Evolutionary conservation across 2,329 filamentous ascomycete genomes (phyloP).

Genomic region (Setomelanomma holmii): DNA sequence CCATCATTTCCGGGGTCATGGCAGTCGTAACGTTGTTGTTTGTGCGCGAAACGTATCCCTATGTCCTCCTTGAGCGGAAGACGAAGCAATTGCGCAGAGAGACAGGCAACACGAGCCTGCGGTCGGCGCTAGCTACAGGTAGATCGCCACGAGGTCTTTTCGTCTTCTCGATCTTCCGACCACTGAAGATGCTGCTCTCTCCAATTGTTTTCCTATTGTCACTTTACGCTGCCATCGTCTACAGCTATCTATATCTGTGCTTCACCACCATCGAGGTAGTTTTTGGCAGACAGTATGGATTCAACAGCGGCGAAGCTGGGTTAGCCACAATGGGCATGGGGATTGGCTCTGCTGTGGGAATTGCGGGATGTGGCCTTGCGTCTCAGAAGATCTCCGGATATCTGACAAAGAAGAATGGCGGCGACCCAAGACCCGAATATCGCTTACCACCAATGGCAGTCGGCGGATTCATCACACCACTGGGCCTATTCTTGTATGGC

Average conservation of each 20-base stretch:
- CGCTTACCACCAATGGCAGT: constrained; percentile 2
- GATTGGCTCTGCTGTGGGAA: constrained; percentile 22
- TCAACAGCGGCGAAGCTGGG: constrained; percentile 13
- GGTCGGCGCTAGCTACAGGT: constrained; percentile 17
- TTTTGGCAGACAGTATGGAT: constrained; percentile 19
- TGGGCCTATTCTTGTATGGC: constrained; percentile 56
- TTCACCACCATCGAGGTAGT: constrained; percentile 27
- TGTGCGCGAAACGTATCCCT: constrained; percentile 19
- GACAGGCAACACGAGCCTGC: constrained; percentile 36
- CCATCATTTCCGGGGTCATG: constrained; percentile 11
- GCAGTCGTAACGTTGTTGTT: constrained; percentile 42
- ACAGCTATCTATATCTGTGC: constrained; percentile 24
- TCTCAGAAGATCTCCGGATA: not conserved
- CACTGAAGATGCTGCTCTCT: constrained; percentile 33
- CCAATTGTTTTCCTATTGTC: constrained; percentile 27
- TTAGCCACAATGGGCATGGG: constrained; percentile 17
- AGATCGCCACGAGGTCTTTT: constrained; percentile 15
- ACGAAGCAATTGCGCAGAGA: constrained; percentile 31
- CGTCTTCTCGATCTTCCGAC: constrained; percentile 25
- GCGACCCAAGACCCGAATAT: constrained; percentile 4
- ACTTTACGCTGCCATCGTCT: constrained; percentile 15
- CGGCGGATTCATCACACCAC: constrained; percentile 2
- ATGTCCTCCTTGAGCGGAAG: constrained; percentile 45
- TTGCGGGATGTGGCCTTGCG: not conserved
- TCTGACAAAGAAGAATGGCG: constrained; percentile 6